Evolutionary conservation across 1,284 basidiomycete species (phyloP).

Genomic region (Pulchroboletus neoregius): DNA sequence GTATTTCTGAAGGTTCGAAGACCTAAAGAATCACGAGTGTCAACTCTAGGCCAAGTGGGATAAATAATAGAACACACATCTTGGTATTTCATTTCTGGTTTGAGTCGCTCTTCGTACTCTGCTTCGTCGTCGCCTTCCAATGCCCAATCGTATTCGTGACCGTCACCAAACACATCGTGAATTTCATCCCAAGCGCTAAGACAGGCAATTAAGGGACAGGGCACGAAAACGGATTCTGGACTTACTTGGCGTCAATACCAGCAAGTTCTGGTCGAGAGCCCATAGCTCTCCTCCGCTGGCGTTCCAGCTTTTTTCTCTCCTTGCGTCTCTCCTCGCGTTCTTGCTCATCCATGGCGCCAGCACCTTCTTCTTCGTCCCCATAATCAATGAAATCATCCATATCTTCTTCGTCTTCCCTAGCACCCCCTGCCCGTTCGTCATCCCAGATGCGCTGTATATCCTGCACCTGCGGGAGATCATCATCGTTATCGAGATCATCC

Average conservation of each 20-base stretch:
- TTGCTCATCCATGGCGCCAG: slow-evolving; percentile 64
- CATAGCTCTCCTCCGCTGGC: slow-evolving; percentile 58
- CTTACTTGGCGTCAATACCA: slow-evolving; percentile 85
- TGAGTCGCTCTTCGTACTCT: slow-evolving; percentile 54
- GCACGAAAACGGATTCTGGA: slow-evolving; percentile 16
- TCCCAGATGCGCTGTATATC: slow-evolving; percentile 85
- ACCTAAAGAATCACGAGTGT: slow-evolving; percentile 54
- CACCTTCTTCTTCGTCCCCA: slow-evolving; percentile 79
- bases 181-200: slow-evolving; percentile 94
- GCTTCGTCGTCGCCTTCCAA: slow-evolving; percentile 73
- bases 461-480: slow-evolving; percentile 50
- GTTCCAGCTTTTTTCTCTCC: slow-evolving; percentile 61
- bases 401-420: slow-evolving; percentile 71
- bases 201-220: slow-evolving; percentile 20
- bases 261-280: slow-evolving; percentile 70
- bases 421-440: slow-evolving; percentile 61
- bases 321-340: slow-evolving; percentile 70
- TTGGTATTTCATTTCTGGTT: slow-evolving; percentile 80
- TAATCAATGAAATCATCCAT: slow-evolving; percentile 92
- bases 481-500: slow-evolving; percentile 65
- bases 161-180: slow-evolving; percentile 95
- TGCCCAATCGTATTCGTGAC: slow-evolving; percentile 96
- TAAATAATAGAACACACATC: slow-evolving; percentile 59
- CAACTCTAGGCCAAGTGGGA: slow-evolving; percentile 9
- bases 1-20: slow-evolving; percentile 97